Percentiles rank a stretch among this genome's conserved stretches.
Conservation (phyloP, 148 eudicot species). For the Suaeda aralocaspica region DNA sequence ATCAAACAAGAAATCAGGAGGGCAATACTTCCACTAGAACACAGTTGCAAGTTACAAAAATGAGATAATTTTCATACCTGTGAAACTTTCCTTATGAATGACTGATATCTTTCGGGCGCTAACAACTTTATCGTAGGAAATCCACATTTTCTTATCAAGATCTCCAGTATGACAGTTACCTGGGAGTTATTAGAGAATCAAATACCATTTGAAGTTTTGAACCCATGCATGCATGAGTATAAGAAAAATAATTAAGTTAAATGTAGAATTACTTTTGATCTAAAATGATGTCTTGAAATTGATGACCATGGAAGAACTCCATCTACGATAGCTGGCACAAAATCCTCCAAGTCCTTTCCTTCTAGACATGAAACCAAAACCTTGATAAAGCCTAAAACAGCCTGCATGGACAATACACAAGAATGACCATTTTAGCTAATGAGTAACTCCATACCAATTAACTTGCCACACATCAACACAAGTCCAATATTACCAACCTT, state of each 20-base stretch:
- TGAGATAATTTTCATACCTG: slow-evolving; percentile 37
- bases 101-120: slow-evolving; percentile 58
- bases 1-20: not conserved
- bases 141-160: slow-evolving; percentile 81
- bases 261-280: slow-evolving; percentile 48
- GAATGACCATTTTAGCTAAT: slow-evolving; percentile 3
- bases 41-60: slow-evolving; percentile 7
- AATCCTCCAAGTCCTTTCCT: slow-evolving; percentile 55
- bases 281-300: slow-evolving; percentile 83
- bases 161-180: slow-evolving; percentile 87
- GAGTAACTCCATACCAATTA: not conserved
- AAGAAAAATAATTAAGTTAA: not conserved
- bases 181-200: slow-evolving; percentile 22
- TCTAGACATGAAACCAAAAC: slow-evolving; percentile 68
- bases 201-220: not conserved
- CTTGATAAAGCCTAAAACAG: slow-evolving; percentile 84
- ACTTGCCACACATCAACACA: not conserved
- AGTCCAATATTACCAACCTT: slow-evolving; percentile 53
- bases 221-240: not conserved
- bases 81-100: slow-evolving; percentile 53
- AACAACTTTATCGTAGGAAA: slow-evolving; percentile 46
- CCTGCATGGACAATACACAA: slow-evolving; percentile 37
- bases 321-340: slow-evolving; percentile 52
- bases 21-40: not conserved
- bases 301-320: slow-evolving; percentile 84